phyloP scores from a whole-genome alignment of 805 yeast genomes.

The Pichia heedii region DNA sequence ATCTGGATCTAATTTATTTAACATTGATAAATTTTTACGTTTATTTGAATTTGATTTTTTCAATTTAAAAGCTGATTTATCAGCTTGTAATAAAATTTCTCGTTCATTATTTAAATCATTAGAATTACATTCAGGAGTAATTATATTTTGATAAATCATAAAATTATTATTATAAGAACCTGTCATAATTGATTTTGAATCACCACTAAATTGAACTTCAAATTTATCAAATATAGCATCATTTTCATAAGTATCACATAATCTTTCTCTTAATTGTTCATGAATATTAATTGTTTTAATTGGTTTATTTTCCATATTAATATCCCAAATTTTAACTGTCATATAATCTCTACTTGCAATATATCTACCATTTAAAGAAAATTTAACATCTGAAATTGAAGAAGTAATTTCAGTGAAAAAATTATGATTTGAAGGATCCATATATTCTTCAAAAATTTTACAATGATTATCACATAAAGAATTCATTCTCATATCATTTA shows the following conservation, averaged over 20 bases:
- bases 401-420: constrained; percentile 96
- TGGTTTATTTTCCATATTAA: constrained; percentile 94
- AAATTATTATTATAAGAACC: constrained; percentile 97
- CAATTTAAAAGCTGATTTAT: constrained; percentile 88
- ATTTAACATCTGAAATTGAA: constrained; percentile 87
- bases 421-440: constrained; percentile 87
- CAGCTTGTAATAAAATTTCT: constrained; percentile 91
- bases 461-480: constrained; percentile 90
- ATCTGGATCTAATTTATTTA: constrained; percentile 61
- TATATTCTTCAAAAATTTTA: constrained; percentile 81
- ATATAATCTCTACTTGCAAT: constrained; percentile 95
- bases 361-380: constrained; percentile 85
- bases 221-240: constrained; percentile 98
- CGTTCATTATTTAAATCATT: constrained; percentile 29
- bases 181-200: constrained; percentile 85
- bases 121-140: constrained; percentile 18
- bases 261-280: constrained; percentile 83
- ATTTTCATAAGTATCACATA: constrained; percentile 96
- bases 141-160: constrained; percentile 88
- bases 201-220: constrained; percentile 93
- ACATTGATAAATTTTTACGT: constrained; percentile 32
- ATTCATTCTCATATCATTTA: constrained; percentile 93
- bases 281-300: constrained; percentile 91
- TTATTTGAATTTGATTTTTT: constrained; percentile 45
- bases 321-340: constrained; percentile 97